Conservation (phyloP, 495 filamentous ascomycete genomes). For the Aspergillus homomorphus region DNA sequence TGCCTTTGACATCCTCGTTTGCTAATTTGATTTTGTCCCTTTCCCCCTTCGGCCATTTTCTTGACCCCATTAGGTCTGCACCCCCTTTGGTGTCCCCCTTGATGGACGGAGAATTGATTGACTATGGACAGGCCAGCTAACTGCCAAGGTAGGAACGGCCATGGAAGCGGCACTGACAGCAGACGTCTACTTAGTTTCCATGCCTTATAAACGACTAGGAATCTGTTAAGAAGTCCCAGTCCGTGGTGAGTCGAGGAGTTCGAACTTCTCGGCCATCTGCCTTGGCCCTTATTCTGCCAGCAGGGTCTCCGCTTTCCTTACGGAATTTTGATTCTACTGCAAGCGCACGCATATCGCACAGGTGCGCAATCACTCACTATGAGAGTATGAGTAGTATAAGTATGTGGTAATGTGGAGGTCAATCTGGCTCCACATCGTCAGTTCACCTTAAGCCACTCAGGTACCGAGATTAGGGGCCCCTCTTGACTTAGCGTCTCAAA, state of each 20-base stretch:
- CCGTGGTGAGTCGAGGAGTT: too few species aligned
- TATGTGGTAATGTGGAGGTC: neutral
- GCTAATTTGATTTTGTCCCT: neutral
- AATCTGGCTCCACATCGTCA: neutral
- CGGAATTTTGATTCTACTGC: neutral
- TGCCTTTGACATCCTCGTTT: neutral
- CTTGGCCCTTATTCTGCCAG: too few species aligned
- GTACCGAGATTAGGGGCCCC: neutral
- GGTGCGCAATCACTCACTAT: neutral
- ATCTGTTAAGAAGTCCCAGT: too few species aligned
- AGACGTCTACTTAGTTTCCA: neutral
- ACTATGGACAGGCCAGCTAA: neutral
- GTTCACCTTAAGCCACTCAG: neutral
- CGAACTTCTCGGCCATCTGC: too few species aligned
- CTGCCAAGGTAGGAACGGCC: neutral
- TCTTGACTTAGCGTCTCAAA: neutral
- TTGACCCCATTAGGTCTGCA: neutral
- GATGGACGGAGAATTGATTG: neutral
- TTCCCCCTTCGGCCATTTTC: neutral
- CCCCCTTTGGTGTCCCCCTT: neutral
- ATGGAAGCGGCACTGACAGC: neutral
- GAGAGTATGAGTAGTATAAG: neutral
- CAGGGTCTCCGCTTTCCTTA: too few species aligned
- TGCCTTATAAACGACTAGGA: too few species aligned
- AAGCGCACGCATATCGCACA: too few species aligned